A percentile compares a stretch with the other conserved stretches of the same genome.
phyloP scores from a whole-genome alignment of 148 eudicot species.

The Simmondsia chinensis region DNA sequence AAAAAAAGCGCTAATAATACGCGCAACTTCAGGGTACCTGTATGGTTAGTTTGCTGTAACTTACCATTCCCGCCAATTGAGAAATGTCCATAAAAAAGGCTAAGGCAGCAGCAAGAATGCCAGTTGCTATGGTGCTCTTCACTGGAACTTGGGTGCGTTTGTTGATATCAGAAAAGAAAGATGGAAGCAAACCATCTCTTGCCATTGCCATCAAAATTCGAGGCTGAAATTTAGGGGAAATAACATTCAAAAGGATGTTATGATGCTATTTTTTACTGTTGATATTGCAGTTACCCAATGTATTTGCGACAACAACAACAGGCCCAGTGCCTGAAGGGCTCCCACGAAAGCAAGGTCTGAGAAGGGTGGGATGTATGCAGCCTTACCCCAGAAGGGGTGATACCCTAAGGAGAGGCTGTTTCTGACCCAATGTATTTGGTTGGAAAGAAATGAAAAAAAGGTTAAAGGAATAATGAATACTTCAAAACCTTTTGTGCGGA shows the following conservation, averaged over 20 bases:
- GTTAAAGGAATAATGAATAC: no score
- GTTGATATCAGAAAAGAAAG: slow-evolving; percentile 76
- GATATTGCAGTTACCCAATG: background rate
- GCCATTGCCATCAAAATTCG: slow-evolving; percentile 97
- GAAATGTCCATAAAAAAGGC: slow-evolving; percentile 59
- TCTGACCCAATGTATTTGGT: no score
- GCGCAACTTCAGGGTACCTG: no score
- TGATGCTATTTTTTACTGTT: background rate
- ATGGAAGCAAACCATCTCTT: slow-evolving; percentile 88
- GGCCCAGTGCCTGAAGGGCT: no score
- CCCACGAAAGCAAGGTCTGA: no score
- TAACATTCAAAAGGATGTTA: background rate
- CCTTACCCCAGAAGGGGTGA: no score
- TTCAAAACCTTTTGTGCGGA: no score
- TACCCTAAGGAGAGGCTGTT: no score
- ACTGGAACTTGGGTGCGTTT: slow-evolving; percentile 52
- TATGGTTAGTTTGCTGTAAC: background rate
- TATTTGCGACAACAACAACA: background rate
- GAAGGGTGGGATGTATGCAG: no score
- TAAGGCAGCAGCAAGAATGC: slow-evolving; percentile 41
- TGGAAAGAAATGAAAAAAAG: no score
- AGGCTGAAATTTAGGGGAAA: slow-evolving; percentile 33
- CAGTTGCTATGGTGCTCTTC: slow-evolving; percentile 50
- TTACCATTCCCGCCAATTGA: slow-evolving; percentile 64
- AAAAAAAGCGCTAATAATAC: no score